These are phyloP conservation scores for Phialophora expanda DNA, from an alignment of 2,329 filamentous ascomycete species.

Conservation along the genomic window DNA sequence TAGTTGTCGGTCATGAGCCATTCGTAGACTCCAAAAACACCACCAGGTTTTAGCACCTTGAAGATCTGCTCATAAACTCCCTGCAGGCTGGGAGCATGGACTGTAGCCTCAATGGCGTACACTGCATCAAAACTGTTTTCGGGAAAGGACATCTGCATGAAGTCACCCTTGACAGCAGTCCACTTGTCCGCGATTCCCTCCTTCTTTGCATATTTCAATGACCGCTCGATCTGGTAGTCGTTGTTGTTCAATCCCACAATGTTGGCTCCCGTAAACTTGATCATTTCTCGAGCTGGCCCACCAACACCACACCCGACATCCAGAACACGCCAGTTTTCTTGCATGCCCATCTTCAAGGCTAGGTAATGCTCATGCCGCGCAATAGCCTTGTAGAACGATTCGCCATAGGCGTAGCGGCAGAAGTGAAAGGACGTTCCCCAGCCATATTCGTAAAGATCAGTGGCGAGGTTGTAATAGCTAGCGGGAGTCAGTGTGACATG, in stretches of 20 bases:
- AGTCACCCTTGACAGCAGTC: constrained; percentile 90
- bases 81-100: constrained; percentile 87
- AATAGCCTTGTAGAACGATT: constrained; percentile 88
- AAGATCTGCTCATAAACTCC: constrained; percentile 95
- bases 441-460: constrained; percentile 93
- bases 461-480: constrained; percentile 96
- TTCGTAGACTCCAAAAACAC: constrained; percentile 95
- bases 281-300: constrained; percentile 92
- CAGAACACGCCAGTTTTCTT: constrained; percentile 84
- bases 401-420: constrained; percentile 85
- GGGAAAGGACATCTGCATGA: constrained; percentile 98
- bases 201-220: constrained; percentile 80
- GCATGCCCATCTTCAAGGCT: constrained; percentile 83
- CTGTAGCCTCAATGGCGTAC: constrained; percentile 96
- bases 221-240: constrained; percentile 96
- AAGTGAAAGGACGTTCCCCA: constrained; percentile 98
- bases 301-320: constrained; percentile 98
- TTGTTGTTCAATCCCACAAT: constrained; percentile 97
- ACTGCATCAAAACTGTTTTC: constrained; percentile 92
- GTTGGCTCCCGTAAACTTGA: constrained; percentile 90
- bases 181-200: constrained; percentile 81
- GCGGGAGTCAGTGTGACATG: constrained; percentile 32
- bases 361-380: constrained; percentile 98
- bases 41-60: constrained; percentile 93
- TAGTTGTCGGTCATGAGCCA: constrained; percentile 98